These are phyloP conservation scores for Cyclotella kingstonii DNA, from an alignment of 108 stramenopile genomes.

Conservation along the genomic window DNA sequence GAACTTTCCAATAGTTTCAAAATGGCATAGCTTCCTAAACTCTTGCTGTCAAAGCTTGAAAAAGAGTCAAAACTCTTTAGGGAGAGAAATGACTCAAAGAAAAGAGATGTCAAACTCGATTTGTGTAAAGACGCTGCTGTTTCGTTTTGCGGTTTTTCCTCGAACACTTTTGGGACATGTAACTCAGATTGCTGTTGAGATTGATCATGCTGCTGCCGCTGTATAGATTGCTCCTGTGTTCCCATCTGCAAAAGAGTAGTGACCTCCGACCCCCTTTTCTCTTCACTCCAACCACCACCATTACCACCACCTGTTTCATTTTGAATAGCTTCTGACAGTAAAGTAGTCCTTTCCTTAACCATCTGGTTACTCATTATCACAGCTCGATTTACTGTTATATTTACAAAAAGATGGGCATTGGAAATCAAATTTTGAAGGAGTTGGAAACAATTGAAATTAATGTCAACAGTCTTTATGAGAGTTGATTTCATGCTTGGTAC, in stretches of 20 bases:
- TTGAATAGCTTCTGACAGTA: no score
- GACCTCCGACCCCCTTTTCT: no score
- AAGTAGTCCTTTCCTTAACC: no score
- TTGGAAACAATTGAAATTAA: slow-evolving; percentile 20
- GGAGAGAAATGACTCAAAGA: neutral
- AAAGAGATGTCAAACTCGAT: neutral
- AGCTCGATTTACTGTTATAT: slow-evolving; percentile 15
- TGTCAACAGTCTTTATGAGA: slow-evolving; percentile 14
- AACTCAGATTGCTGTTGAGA: neutral
- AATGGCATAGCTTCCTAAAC: neutral
- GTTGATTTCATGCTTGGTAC: neutral
- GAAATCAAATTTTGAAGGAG: slow-evolving; percentile 15
- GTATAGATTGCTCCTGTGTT: neutral
- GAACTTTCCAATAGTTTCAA: neutral
- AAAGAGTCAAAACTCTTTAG: neutral
- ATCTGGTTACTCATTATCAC: slow-evolving; percentile 4
- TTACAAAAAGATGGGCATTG: slow-evolving; percentile 12
- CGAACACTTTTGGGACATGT: neutral
- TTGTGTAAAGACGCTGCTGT: neutral
- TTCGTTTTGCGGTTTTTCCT: neutral
- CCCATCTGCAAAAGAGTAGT: neutral
- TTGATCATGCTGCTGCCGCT: neutral
- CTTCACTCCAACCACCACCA: neutral
- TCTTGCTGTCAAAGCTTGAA: neutral
- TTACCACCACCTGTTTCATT: neutral